Conservation (phyloP, 2,329 filamentous ascomycete genomes). For the Colletotrichum echinochloae region DNA sequence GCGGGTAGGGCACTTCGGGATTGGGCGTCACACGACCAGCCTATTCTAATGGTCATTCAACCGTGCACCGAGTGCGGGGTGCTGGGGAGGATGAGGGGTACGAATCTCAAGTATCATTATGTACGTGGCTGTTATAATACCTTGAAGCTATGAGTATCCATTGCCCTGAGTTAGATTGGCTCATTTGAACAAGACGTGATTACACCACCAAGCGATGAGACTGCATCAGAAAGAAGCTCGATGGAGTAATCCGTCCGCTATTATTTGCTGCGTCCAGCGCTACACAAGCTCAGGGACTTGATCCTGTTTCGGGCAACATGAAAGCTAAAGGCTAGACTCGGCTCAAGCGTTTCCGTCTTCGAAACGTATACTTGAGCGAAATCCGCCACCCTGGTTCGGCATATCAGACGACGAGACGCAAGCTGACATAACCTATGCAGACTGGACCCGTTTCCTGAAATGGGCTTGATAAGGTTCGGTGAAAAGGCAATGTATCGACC, state of each 20-base stretch:
- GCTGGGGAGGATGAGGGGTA: neutral
- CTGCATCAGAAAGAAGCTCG: slow-evolving; percentile 46
- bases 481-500: neutral
- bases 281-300: neutral
- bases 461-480: neutral
- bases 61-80: slow-evolving; percentile 2
- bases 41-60: neutral
- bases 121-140: neutral
- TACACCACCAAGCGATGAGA: slow-evolving; percentile 43
- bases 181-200: neutral
- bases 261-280: slow-evolving; percentile 34
- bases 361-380: slow-evolving; percentile 2
- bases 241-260: slow-evolving; percentile 48
- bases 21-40: neutral
- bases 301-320: neutral
- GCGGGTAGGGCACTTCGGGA: slow-evolving; percentile 19
- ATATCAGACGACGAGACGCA: neutral
- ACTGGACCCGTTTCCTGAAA: slow-evolving; percentile 1
- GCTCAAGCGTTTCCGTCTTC: neutral
- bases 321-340: neutral
- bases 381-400: slow-evolving; percentile 9
- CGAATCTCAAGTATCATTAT: neutral
- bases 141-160: neutral
- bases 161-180: neutral
- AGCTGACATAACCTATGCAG: neutral